Base-by-base conservation (phyloP, 257 asterid species). In the Penstemon davidsonii region DNA sequence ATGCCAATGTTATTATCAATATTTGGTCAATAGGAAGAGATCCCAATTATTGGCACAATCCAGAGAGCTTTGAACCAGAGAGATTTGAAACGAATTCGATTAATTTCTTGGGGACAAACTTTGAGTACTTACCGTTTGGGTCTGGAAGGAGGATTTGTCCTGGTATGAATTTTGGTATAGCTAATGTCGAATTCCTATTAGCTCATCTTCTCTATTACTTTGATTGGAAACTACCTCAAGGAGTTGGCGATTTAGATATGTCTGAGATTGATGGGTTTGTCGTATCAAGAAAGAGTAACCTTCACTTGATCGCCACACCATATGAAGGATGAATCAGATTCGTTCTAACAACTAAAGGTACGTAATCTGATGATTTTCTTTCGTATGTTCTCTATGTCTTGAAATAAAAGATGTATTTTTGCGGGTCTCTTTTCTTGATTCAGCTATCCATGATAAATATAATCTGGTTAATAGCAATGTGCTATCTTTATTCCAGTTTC, bases 61-160 rank as follows among this genome's bases (percentile, higher is more conserved):
- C 81, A 3, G 83, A 81, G 39, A 69, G 80, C 13, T 78, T 81
- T 36, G 72, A 75, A n/a, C 86, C 86, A 5, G 81, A 78, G 13
- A 70, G 86, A 66, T 78, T 78, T 33, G 79, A 72, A 55, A 38
- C 46, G 2, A 75, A 18, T 25, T 45, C 70, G 0, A 12, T 73
- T 5, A 83, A 81, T 69, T 81, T 10, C 79, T 18, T 66, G 62
- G 86, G 86, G 37, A 67, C 39, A 50, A 53, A 81, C 70, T 78
- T 68, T 8, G 73, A 78, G 62, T 77, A 49, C n/a, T 60, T 81
- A 6, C 85, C 85, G 5, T 77, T 77, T 18, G 82, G 78, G 41
- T 38, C 85, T 3, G 82, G 85, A 11, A 71, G 50, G 69, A 81
- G 82, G 75, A 64, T 77, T 38, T 81, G 85, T 71, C 85, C 85